Evolutionary conservation across 1,284 basidiomycete genomes (phyloP).

Genomic region (Tremellales sp.): DNA sequence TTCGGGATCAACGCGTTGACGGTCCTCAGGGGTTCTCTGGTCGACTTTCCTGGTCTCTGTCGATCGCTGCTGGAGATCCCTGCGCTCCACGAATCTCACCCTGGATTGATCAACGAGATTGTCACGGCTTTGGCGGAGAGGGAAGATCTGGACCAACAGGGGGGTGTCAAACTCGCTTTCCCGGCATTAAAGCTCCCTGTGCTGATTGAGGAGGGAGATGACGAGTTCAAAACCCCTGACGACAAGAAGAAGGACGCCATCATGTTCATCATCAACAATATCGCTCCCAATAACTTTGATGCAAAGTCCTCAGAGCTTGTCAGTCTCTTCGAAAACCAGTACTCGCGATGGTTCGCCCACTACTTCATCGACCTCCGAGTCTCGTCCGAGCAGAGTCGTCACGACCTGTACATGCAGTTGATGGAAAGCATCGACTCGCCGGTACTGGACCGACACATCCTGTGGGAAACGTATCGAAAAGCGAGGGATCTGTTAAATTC

Average conservation of each 20-base stretch:
- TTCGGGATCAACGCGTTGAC: constrained; percentile 90
- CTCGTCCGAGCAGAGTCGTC: constrained; percentile 95
- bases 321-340: constrained; percentile 70
- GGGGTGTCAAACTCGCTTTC: constrained; percentile 50
- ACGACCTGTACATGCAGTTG: constrained; percentile 89
- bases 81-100: constrained; percentile 78
- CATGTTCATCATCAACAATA: constrained; percentile 96
- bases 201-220: constrained; percentile 52
- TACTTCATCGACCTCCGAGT: constrained; percentile 96
- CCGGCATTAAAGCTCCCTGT: constrained; percentile 50
- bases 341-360: constrained; percentile 94
- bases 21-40: constrained; percentile 80
- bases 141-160: constrained; percentile 49
- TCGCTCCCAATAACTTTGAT: constrained; percentile 91
- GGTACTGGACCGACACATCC: constrained; percentile 65
- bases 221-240: constrained; percentile 63
- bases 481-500: constrained; percentile 82
- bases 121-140: constrained; percentile 60
- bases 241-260: constrained; percentile 91
- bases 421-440: constrained; percentile 74
- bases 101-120: constrained; percentile 74
- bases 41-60: constrained; percentile 92
- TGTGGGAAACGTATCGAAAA: constrained; percentile 92
- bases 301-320: constrained; percentile 78
- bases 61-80: constrained; percentile 84